Evolutionary conservation across 202 grass and related monocot genomes (phyloP), one percentile per base, ranked within the genome.

Genomic region (Panicum virgatum): DNA sequence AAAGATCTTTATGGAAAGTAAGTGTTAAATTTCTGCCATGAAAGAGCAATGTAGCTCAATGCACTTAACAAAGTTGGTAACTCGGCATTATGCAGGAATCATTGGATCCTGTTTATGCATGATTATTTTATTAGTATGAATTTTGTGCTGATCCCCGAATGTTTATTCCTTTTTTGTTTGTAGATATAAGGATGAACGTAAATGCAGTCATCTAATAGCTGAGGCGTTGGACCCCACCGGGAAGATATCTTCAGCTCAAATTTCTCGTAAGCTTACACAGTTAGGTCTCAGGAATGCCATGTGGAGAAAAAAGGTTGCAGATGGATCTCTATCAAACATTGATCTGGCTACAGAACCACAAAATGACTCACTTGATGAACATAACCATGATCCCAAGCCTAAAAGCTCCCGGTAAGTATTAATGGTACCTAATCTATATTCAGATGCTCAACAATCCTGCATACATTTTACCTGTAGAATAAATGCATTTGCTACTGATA

Each of bases 201-300:
- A 80, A 84, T 98, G 88, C 69, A 87, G 76, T 72, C 88, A 77
- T 81, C 73, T 93, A 23, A 98, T 94, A 84, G 92, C 95, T 76
- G 84, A 92, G 83, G 92, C 95, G 79, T 84, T 98, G 86, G 88
- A 94, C 80, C 79, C 95, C 75, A 88, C 82, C 42, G 88, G 92
- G 52, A 89, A 88, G 83, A 89, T 97, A 90, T 72, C 88, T 58
- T 76, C 95, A 42, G 81, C 80, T 83, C 95, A 97, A 88, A 69
- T 97, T 65, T 89, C 80, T 83, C 90, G 88, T 40, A 94, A 94
- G 72, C 86, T 97, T 89, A 94, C 79, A 66, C 95, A 94, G 66
- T 88, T 94, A 39, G 90, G 92, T 77, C 88, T 97, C 47, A 89
- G 88, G 73, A 94, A 54, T 82, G 50, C 14, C 66, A 85, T 2